These are phyloP conservation scores for Trypanosoma cruzi DNA, from an alignment of 208 protist species.

Conservation along the genomic window DNA sequence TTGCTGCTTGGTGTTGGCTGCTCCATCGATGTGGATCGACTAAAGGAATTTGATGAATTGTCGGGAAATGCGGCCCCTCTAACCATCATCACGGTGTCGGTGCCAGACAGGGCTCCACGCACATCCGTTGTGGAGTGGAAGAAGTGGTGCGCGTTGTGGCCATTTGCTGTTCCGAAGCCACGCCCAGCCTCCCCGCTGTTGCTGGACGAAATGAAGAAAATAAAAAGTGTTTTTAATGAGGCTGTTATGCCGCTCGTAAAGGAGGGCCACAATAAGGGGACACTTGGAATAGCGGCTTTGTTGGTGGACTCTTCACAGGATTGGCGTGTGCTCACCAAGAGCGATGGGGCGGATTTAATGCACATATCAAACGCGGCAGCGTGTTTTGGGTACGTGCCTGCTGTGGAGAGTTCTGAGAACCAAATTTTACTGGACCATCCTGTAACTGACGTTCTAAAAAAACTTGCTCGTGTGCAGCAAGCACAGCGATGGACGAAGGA, in stretches of 20 bases:
- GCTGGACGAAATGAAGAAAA: conserved; percentile 8
- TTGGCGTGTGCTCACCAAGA: conserved; percentile 45
- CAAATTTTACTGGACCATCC: conserved; percentile 67
- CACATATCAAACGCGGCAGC: conserved; percentile 33
- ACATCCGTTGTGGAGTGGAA: conserved; percentile 51
- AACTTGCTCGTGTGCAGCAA: conserved; percentile 41
- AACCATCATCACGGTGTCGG: conserved; percentile 34
- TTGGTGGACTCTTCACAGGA: conserved; percentile 46
- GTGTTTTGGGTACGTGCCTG: conserved; percentile 39
- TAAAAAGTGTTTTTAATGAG: conserved; percentile 18
- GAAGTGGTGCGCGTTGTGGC: conserved; percentile 66
- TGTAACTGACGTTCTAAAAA: conserved; percentile 72
- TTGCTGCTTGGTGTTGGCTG: conserved; percentile 17
- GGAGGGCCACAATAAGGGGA: background rate
- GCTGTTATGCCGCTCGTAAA: conserved; percentile 22
- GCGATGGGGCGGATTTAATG: conserved; percentile 41
- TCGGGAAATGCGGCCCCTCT: conserved; percentile 9
- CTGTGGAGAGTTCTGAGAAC: background rate
- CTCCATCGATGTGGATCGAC: conserved; percentile 2
- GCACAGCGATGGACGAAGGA: background rate
- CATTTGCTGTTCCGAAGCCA: conserved; percentile 70
- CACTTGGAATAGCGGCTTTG: conserved; percentile 52
- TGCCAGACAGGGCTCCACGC: conserved; percentile 53
- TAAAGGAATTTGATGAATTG: conserved; percentile 11
- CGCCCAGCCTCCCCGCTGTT: conserved; percentile 25